Conservation (phyloP, 768 basidiomycete genomes). For the Kondoa malvinella region DNA sequence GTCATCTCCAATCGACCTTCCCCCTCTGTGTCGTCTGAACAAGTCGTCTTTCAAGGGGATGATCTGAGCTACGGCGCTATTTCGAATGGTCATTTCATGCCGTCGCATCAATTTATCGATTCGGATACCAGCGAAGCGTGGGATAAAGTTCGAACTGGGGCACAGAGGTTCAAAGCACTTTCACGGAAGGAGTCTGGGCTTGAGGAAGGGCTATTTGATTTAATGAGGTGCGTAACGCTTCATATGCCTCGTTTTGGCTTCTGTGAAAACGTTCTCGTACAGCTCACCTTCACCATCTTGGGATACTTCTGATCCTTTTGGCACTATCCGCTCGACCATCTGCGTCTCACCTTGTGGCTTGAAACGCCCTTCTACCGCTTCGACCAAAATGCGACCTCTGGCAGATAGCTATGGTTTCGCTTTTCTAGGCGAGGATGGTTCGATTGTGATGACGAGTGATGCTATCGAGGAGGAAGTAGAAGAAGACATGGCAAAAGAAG, state of each 20-base stretch:
- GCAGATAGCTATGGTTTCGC: no score
- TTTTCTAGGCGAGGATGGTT: no score
- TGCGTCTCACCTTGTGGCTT: slow-evolving; percentile 6
- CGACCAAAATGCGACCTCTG: no score
- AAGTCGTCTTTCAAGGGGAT: slow-evolving; percentile 1
- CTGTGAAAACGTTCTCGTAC: no score
- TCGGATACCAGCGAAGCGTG: background rate
- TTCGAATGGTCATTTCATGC: background rate
- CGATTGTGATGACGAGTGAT: no score
- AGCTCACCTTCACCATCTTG: background rate
- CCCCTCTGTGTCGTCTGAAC: background rate
- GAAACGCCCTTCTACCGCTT: no score
- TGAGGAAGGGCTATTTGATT: background rate
- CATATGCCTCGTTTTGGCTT: no score
- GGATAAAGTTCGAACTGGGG: background rate
- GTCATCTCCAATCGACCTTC: slow-evolving; percentile 2
- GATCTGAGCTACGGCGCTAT: background rate
- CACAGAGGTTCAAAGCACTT: background rate
- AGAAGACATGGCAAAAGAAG: background rate
- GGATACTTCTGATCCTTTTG: background rate
- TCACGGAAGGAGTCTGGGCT: background rate
- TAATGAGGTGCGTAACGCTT: background rate
- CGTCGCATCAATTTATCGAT: background rate
- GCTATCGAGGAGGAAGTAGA: no score
- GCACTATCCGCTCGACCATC: background rate